Base-by-base conservation (phyloP, 1,284 basidiomycete species). In the Papiliotrema laurentii region DNA sequence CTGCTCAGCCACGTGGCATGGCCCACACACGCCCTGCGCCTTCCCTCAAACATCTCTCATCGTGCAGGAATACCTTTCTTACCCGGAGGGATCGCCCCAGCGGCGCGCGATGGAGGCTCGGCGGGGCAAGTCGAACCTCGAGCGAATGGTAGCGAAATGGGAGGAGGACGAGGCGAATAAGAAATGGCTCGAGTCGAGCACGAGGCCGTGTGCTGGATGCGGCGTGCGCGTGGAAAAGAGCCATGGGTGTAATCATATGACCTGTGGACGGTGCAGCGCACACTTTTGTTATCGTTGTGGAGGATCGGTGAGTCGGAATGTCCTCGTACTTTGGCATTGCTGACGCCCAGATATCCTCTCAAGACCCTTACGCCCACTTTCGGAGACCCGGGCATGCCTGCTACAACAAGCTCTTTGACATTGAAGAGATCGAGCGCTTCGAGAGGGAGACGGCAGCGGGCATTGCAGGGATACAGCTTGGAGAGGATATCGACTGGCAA, bases 201-300 rank as follows among this genome's bases (percentile, higher is more conserved):
- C 70, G 7, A 58, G 64, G 18, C 54, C 59, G 26, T 74, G 72
- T 55, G 55, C 69, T 2, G 64, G 65, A 13, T 74, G 72, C 53
- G 58, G 60, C 1, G 67, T 68, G n/a, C 46, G 61, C 21, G 67
- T 72, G 7, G 66, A 74, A 47, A 73, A 73, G 59, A 68, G 61
- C 48, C 60, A 66, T 35, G 72, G 72, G 13, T 74, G 72, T 50
- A 74, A 74, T 57, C 72, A 74, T 45, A 72, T 74, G 65, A 69
- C 65, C 2, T 73, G 72, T 49, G 60, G 55, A 34, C 47, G 63
- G 13, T 71, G 71, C 39, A 42, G 55, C 7, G 57, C 68, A 2
- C 72, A 73, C 50, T 74, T 73, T 53, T 74, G 70, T 51, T 72
- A 68, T 50, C 59, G 68, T 18, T 73, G 71, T 43, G 68, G 66